Evolutionary conservation across 805 yeast species (phyloP), one percentile per base, ranked within the genome.

Genomic region (Soucietia sequanensis): DNA sequence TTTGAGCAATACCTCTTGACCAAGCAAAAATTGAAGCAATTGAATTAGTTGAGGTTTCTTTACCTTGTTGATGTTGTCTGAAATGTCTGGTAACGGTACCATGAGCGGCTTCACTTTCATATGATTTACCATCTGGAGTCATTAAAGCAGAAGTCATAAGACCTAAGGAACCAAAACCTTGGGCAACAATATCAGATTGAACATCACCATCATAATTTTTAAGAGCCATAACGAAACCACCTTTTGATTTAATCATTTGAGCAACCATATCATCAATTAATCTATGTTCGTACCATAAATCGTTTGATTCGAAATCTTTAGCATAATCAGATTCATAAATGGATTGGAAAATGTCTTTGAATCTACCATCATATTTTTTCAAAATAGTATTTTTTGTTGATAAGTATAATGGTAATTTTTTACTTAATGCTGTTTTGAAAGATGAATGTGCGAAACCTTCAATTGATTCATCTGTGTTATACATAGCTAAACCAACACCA

Each of bases 151-250:
- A 84, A 7, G 93, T 84, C 93, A 84, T 84, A 45, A 84, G 71
- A 35, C 93, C 93, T 44, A 84, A 68, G 2, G 91, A 84, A 16
- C 93, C 93, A 46, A 84, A 84, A 30, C 93, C 93, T 63, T 84
- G 93, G 4, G 93, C 93, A 37, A 84, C 90, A 43, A 84, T 84
- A 58, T 84, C 93, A 5, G 86, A 78, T 60, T 83, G 88, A 36
- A 84, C 93, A 57, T 84, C 93, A 62, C 93, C 93, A 57, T 84
- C 93, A 55, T 84, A 84, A 62, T 84, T 84, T 62, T 84, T 84
- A 70, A 84, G 69, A 31, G 91, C 91, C 70, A 84, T 75, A 42
- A 84, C 76, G 54, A 75, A 84, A 5, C 93, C 93, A 53, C 93
- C 93, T 52, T 80, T 80, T 17, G 91, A 84, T 60, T 84, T 84